phyloP scores from a whole-genome alignment of 352 stramenopile genomes.

The Globisporangium okanoganense region DNA sequence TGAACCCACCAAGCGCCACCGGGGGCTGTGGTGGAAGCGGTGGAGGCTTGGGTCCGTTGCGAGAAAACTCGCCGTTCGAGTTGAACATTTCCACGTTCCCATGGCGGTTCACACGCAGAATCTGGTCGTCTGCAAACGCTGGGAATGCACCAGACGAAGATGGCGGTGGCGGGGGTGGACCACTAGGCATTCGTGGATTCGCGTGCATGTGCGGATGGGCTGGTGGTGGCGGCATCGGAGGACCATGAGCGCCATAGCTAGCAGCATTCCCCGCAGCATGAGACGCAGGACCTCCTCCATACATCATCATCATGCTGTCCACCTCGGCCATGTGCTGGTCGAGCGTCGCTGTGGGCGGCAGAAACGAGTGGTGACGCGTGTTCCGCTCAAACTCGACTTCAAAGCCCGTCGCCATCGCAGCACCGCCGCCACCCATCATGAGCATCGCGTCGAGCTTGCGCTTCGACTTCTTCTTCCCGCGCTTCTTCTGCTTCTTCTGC shows the following conservation, averaged over 20 bases:
- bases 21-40: slow-evolving; percentile 13
- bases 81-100: slow-evolving; percentile 53
- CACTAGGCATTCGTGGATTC: neutral
- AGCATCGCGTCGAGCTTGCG: slow-evolving; percentile 64
- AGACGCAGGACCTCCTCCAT: slow-evolving; percentile 11
- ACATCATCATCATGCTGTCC: neutral
- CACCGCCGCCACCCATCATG: slow-evolving; percentile 14
- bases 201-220: slow-evolving; percentile 4
- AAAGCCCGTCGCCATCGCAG: slow-evolving; percentile 3
- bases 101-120: slow-evolving; percentile 71
- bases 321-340: slow-evolving; percentile 3
- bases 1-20: slow-evolving; percentile 29
- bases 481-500: slow-evolving; percentile 70
- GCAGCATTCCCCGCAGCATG: neutral
- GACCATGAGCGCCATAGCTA: slow-evolving; percentile 1
- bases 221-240: slow-evolving; percentile 3
- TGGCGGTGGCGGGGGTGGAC: slow-evolving; percentile 5
- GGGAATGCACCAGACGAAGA: slow-evolving; percentile 8
- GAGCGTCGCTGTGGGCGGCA: neutral
- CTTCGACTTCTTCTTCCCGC: slow-evolving; percentile 73
- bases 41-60: slow-evolving; percentile 4
- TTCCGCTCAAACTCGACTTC: slow-evolving; percentile 30
- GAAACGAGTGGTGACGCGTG: slow-evolving; percentile 27
- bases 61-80: slow-evolving; percentile 10
- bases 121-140: slow-evolving; percentile 47